phyloP scores from a whole-genome alignment of 331 rosid species.

The Saraca asoca region DNA sequence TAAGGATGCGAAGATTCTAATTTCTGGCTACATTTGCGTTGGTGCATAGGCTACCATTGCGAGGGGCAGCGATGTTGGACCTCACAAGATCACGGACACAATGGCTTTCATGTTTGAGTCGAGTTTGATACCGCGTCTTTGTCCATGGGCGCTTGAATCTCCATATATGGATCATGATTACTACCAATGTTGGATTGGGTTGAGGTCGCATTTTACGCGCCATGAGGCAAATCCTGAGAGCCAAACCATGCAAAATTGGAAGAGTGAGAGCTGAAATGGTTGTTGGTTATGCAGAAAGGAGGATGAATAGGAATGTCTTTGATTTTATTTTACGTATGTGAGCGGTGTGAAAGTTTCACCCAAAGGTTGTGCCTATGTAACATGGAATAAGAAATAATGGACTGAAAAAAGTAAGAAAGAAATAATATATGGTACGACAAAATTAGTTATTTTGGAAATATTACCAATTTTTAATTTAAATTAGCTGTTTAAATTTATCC shows the following conservation, averaged over 20 bases:
- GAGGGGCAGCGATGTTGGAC: constrained; percentile 65
- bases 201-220: constrained; percentile 65
- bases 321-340: too few species aligned
- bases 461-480: too few species aligned
- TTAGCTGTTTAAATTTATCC: too few species aligned
- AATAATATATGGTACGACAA: too few species aligned
- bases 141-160: constrained; percentile 74
- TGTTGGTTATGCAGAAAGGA: constrained; percentile 1
- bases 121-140: constrained; percentile 72
- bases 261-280: constrained; percentile 31
- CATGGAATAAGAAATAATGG: too few species aligned
- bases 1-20: constrained; percentile 8
- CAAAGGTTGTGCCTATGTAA: too few species aligned
- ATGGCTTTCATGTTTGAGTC: constrained; percentile 98
- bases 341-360: too few species aligned
- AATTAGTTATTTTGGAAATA: too few species aligned
- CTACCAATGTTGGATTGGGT: constrained; percentile 92
- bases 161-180: constrained; percentile 77
- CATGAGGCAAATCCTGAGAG: constrained; percentile 16
- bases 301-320: too few species aligned
- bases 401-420: too few species aligned
- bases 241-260: constrained; percentile 30
- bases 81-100: constrained; percentile 60
- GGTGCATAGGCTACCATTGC: constrained; percentile 67
- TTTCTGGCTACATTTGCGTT: constrained; percentile 5